Percentiles rank a stretch among this genome's conserved stretches.
Conservation (phyloP, 2,329 filamentous ascomycete genomes). For the Leptographium flavum region DNA sequence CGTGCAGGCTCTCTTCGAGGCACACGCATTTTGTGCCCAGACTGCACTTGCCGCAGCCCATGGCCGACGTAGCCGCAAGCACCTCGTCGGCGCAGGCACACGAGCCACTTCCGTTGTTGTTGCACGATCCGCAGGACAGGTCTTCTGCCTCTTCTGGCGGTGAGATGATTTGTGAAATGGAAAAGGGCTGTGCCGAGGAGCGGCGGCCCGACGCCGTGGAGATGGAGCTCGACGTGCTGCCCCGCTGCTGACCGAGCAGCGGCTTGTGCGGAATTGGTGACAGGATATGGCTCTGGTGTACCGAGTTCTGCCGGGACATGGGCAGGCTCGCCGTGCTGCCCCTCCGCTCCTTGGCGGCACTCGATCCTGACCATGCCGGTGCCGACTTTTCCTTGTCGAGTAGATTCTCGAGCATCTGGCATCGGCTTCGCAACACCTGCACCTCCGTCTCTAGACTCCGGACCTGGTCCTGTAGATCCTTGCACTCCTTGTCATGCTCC, state of each 20-base stretch:
- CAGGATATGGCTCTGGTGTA: slow-evolving; percentile 5
- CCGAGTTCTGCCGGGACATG: background rate
- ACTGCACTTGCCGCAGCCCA: slow-evolving; percentile 53
- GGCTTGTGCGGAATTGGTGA: slow-evolving; percentile 7
- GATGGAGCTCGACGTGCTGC: slow-evolving; percentile 15
- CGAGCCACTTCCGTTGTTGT: slow-evolving; percentile 30
- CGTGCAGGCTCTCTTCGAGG: slow-evolving; percentile 30
- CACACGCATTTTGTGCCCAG: slow-evolving; percentile 49
- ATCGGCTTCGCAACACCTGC: slow-evolving; percentile 48
- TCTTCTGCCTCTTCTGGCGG: slow-evolving; percentile 32
- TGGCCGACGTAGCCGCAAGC: slow-evolving; percentile 33
- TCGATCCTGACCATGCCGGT: background rate
- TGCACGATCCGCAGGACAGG: slow-evolving; percentile 42
- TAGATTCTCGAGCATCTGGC: slow-evolving; percentile 47
- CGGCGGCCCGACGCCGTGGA: slow-evolving; percentile 15
- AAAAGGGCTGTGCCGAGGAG: slow-evolving; percentile 28
- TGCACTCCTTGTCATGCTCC: slow-evolving; percentile 39
- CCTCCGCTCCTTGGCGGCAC: slow-evolving; percentile 3
- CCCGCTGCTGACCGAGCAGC: slow-evolving; percentile 5
- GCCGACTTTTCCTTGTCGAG: slow-evolving; percentile 37
- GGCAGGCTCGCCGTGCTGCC: background rate
- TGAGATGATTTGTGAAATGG: slow-evolving; percentile 43
- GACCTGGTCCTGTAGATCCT: slow-evolving; percentile 43
- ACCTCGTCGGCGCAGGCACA: slow-evolving; percentile 48
- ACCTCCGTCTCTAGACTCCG: slow-evolving; percentile 48